Evolutionary conservation across 2,329 filamentous ascomycete genomes (phyloP), one percentile per base, ranked within the genome.

Genomic region (Stagonosporopsis rhizophila): DNA sequence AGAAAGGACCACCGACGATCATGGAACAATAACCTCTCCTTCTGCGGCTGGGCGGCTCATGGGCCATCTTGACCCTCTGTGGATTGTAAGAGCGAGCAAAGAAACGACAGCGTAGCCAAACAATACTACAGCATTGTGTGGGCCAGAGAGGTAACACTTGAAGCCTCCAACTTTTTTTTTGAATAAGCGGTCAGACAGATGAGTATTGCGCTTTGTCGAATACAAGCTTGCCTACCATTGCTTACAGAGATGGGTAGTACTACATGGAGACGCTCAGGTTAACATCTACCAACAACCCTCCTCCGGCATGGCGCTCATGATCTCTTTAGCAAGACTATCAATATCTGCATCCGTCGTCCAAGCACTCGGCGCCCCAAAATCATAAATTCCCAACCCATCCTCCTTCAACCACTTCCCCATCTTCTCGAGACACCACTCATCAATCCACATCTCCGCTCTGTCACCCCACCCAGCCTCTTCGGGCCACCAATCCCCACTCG

Each of bases 71-170:
- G 68, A 71, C 38, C 66, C 67, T 8, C 20, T 72, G n/a, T 72
- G 68, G 68, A 56, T 70, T 15, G 66, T 72, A 11, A 55, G 68
- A 9, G 70, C 46, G 17, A 70, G 51, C 12, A 71, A 67, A 22
- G 17, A 8, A 15, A 17, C 27, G 4, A 19, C 15, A n/a, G 15
- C 46, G 28, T 46, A 42, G 14, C 34, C 4, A 35, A 14, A 9
- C 1, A 25, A 11, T 4, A 6, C 4, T 23, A 45, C 28, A 1
- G 28, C n/a, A n/a, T 39, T 38, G n/a, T n/a, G 17, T 8, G 22
- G 6, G n/a, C 14, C 3, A 25, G 6, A 2, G 7, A 12, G 12
- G 4, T 4, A 12, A n/a, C 3, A 34, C 6, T 15, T 34, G 19
- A 22, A 22, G 41, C 19, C 41, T 23, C 30, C 5, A 4, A 32